Evolutionary conservation across 1,139 yeast genomes (phyloP).

Genomic region (Blastobotrys elegans): DNA sequence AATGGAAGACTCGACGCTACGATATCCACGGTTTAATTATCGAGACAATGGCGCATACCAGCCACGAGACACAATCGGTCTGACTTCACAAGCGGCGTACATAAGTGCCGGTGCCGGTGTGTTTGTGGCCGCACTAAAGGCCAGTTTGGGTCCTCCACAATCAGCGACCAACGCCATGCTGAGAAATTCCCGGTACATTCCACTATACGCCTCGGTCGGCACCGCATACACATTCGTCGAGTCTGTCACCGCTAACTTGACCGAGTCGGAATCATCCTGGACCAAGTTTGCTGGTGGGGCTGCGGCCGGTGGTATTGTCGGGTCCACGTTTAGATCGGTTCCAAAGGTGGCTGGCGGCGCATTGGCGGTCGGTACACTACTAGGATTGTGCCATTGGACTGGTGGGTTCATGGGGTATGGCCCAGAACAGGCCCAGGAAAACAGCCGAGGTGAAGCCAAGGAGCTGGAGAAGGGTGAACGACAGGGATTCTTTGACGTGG

Average conservation of each 20-base stretch:
- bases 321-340: constrained; percentile 38
- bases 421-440: constrained; percentile 30
- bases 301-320: constrained; percentile 44
- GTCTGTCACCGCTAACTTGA: constrained; percentile 39
- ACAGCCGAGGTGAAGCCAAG: constrained; percentile 26
- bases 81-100: constrained; percentile 39
- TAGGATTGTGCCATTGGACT: constrained; percentile 42
- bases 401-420: constrained; percentile 41
- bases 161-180: constrained; percentile 19
- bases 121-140: constrained; percentile 38
- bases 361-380: constrained; percentile 34
- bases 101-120: constrained; percentile 40
- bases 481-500: constrained; percentile 79
- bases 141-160: constrained; percentile 36
- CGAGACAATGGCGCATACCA: constrained; percentile 24
- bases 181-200: constrained; percentile 12
- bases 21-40: constrained; percentile 17
- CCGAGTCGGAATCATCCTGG: constrained; percentile 42
- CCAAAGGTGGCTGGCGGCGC: constrained; percentile 45
- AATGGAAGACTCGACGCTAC: not conserved
- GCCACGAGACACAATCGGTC: constrained; percentile 44
- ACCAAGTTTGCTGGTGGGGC: constrained; percentile 49
- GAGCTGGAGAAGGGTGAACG: constrained; percentile 41
- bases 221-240: constrained; percentile 40
- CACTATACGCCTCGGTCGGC: constrained; percentile 27